These are phyloP conservation scores for sorghum (Sorghum bicolor) DNA, from an alignment of 176 grass and related monocot genomes.

Conservation along the genomic window DNA sequence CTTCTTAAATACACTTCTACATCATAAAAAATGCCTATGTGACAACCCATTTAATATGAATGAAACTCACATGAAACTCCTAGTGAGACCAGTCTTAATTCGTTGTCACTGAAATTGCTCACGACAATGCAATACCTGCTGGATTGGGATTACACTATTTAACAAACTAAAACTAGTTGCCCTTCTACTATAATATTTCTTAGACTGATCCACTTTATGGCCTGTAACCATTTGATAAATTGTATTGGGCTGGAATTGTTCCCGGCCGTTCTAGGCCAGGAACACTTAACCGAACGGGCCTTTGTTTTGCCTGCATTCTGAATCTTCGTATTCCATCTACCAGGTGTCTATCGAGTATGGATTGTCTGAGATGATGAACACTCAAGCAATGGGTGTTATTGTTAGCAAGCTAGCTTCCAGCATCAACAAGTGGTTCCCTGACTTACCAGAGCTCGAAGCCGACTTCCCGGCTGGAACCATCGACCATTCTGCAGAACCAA, in stretches of 20 bases:
- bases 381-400: conserved; percentile 38
- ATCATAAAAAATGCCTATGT: no score
- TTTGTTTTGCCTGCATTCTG: neutral
- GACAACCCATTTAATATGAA: no score
- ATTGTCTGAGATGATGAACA: conserved; percentile 77
- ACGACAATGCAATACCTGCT: neutral
- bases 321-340: neutral
- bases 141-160: neutral
- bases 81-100: no score
- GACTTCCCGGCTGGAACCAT: conserved; percentile 50
- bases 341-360: conserved; percentile 85
- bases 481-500: conserved; percentile 50
- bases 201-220: neutral
- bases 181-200: neutral
- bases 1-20: no score
- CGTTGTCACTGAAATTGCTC: neutral
- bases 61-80: no score
- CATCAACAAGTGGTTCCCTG: conserved; percentile 58
- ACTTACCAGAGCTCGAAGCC: conserved; percentile 51
- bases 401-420: conserved; percentile 31
- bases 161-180: neutral
- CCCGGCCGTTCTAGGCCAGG: no score
- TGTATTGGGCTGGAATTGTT: no score
- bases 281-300: no score
- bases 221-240: no score